Evolutionary conservation across 2,329 filamentous ascomycete species (phyloP), one percentile per base, ranked within the genome.

Genomic region (Corniculantispora saksenae): DNA sequence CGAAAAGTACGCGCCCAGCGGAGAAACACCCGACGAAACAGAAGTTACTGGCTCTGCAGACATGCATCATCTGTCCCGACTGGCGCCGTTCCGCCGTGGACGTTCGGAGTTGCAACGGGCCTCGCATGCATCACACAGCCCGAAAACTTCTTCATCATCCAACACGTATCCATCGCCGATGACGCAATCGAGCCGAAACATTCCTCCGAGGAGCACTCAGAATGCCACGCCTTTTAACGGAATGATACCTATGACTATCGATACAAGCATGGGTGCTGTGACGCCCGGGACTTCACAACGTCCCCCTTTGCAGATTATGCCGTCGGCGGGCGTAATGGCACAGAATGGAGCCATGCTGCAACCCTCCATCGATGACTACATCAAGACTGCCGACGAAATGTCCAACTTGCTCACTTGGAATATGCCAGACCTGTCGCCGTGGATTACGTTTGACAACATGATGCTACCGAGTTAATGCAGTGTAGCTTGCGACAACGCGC

Each of bases 341-440:
- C 69, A 69, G 50, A 62, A 53, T 19, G 61, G 63, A n/a, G 54
- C 66, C 13, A 66, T 65, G 19, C 64, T 66, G 10, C 63, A 69
- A 45, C 68, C 67, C 8, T 69, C 70, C 5, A 67, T 66, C 2
- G 67, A 70, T 45, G 70, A 72, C 27, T 71, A 72, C 56, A 69
- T 71, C 51, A 67, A 67, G 43, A 67, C 69, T 19, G 71, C 71
- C 4, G 70, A 70, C 50, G 70, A 72, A 55, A 72, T 72, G 70
- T 70, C 70, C 9, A 62, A 66, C 17, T 68, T 69, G 47, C 56
- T 72, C 32, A 72, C 70, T 17, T 72, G 71, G 70, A 64, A 67
- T 12, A 67, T 67, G 59, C 64, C 64, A 15, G 69, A 70, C 17
- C 57, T 71, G 9, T 66, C 69, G 35, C 62, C 66, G n/a, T 66